Evolutionary conservation across 2,329 filamentous ascomycete species (phyloP), one percentile per base, ranked within the genome.

Genomic region (Pezicula neosporulosa): DNA sequence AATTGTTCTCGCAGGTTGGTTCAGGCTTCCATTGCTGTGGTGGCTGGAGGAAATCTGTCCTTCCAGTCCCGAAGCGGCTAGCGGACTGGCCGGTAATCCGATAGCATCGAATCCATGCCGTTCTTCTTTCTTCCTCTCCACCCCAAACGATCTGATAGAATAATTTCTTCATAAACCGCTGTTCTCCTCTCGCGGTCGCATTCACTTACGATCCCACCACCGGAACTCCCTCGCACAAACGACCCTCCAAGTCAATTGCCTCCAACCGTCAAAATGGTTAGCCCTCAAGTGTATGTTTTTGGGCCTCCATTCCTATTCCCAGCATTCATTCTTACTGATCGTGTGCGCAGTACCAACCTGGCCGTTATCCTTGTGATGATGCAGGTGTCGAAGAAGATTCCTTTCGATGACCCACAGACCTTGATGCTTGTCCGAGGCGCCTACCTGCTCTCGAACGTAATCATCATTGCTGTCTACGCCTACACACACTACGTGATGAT

Each of bases 291-390:
- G 83, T 86, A 75, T 67, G 81, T 68, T 16, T 16, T 13, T 19
- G 19, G 6, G 27, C 30, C 37, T 33, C 49, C 42, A 36, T 52
- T 51, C 21, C 58, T 45, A 7, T 47, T 45, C 28, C 8, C 30
- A 15, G 42, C 15, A 18, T 39, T 30, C 15, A 18, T 39, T 30
- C 5, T 51, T 54, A 50, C 48, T 60, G 53, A 60, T 53, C 50
- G 54, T 51, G 56, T 56, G 49, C 57, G 61, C 72, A 96, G 91
- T 66, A 90, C 89, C 72, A 96, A 96, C 81, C 81, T 96, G 71
- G 79, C 90, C 77, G 91, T 96, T 85, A 92, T 96, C 77, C 83
- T 96, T 63, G 89, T 89, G 69, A 95, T 97, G 87, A 97, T 97
- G 90, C 93, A 97, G 81, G 88, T 96, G 56, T 89, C 91, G 64